Base-by-base conservation (phyloP, 2,329 filamentous ascomycete genomes). In the Orbilia quercus region DNA sequence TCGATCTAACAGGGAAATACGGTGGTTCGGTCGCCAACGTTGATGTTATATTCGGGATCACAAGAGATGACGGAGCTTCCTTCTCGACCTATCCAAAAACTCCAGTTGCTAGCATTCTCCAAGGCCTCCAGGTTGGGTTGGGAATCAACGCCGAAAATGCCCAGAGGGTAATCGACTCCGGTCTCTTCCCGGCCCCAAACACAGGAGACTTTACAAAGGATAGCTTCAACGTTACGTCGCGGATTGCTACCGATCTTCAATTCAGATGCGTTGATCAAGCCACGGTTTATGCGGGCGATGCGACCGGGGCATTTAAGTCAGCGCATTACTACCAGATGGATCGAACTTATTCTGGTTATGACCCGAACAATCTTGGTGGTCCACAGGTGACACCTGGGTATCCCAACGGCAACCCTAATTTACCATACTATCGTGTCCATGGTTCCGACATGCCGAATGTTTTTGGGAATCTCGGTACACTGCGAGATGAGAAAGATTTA, bases 291-390 rank as follows among this genome's bases (percentile, higher is more conserved):
- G 81, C 84, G 0, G 85, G 83, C 1, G 79, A 83, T 0, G 67
- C 77, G 14, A 82, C 81, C 14, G 79, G 80, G 1, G 82, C 83
- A 0, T 84, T 87, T 76, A 78, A 81, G 25, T 79, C 81, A 3
- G 80, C 86, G 0, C 88, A 85, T 78, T 87, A 84, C 77, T 89
- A 88, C 79, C 84, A 88, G 77, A 85, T 88, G 76, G 84, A 87
- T 71, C 83, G 86, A 47, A 84, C 84, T 0, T 86, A 85, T 75
- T 82, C 82, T 64, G 84, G 82, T 0, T 83, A 83, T 53, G 84
- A 84, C 36, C 87, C 85, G 31, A 86, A 87, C 51, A 80, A 82
- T 18, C 81, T 85, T 1, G 84, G 85, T 45, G 81, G 84, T 0
- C 82, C 83, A 79, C 78, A 82, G 75, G 71, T 82, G 77, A 75